Evolutionary conservation across 148 eudicot species (phyloP), one percentile per base, ranked within the genome.

Genomic region (Salicornia ramosissima): DNA sequence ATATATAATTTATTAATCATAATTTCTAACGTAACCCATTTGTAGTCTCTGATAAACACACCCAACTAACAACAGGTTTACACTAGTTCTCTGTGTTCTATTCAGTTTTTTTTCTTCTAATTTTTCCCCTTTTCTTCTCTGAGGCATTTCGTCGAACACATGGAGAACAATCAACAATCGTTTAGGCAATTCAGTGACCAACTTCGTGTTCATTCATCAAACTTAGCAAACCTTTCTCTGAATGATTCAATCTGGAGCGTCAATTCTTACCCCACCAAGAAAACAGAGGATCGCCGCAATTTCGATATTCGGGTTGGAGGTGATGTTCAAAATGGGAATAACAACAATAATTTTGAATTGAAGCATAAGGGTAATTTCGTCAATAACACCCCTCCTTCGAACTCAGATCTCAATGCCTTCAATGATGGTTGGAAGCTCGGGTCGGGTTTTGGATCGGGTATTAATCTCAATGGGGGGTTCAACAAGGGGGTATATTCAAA

Each of bases 161-260:
- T 84, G 90, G 87, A 84, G 80, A 78, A 63, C 84, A 90, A 85
- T 59, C 83, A 89, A 34, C 90, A 88, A 18, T 86, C 97, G 0
- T 94, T 94, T 78, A 86, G 83, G 83, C 92, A 94, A 65, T 94
- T 94, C 85, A 89, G 97, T 36, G 99, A 94, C 55, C 85, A 91
- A 43, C 97, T 94, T 24, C 89, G 99, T 50, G 74, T 83, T 6
- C 97, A 91, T 22, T 82, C 79, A 63, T 83, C 80, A 67, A 82
- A 69, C 68, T 73, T 94, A 22, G 80, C 85, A 3, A 83, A 83
- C 61, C 85, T 94, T 10, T 94, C 99, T 1, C 80, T 94, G 1
- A 89, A 89, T 56, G 99, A 94, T 51, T 94, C 99, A 1, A 94
- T 94, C 2, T 94, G 97, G 99, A 87, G 99, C 78, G 73, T 82